Conservation (phyloP, 495 filamentous ascomycete genomes). For the Daldinia childiae region DNA sequence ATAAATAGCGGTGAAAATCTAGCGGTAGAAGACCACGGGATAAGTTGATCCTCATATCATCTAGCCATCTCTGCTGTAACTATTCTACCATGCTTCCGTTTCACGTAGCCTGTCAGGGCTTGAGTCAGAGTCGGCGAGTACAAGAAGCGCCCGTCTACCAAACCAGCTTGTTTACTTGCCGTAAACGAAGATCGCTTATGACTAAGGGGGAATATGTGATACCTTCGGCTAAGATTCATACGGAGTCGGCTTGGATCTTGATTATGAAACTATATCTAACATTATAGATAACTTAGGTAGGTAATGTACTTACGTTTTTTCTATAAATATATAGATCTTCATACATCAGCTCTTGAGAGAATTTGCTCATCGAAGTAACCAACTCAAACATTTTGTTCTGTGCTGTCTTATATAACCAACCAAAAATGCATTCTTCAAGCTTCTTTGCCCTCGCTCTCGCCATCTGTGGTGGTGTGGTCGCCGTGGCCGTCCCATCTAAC, state of each 20-base stretch:
- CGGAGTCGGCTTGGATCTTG: neutral
- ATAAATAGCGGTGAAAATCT: neutral
- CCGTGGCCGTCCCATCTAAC: constrained; percentile 2
- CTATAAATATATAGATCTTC: neutral
- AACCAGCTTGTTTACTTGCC: neutral
- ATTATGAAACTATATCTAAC: neutral
- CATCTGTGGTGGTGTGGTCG: constrained; percentile 32
- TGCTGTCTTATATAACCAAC: neutral
- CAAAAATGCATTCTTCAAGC: constrained; percentile 26
- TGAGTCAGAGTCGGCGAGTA: neutral
- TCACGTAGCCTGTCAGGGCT: neutral
- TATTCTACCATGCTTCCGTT: neutral
- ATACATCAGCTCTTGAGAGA: neutral
- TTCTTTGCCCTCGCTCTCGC: constrained; percentile 34
- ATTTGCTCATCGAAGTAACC: neutral
- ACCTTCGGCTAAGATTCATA: neutral
- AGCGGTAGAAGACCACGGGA: neutral
- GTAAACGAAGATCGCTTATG: neutral
- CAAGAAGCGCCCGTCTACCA: neutral
- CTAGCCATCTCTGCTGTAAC: neutral
- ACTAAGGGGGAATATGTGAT: neutral
- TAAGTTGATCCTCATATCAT: neutral
- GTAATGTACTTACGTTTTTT: too few relatives aligned
- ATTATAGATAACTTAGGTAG: neutral
- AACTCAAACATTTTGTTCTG: neutral